These are phyloP conservation scores for Pinus taeda DNA, from an alignment of 75 land plant species.

Conservation along the genomic window DNA sequence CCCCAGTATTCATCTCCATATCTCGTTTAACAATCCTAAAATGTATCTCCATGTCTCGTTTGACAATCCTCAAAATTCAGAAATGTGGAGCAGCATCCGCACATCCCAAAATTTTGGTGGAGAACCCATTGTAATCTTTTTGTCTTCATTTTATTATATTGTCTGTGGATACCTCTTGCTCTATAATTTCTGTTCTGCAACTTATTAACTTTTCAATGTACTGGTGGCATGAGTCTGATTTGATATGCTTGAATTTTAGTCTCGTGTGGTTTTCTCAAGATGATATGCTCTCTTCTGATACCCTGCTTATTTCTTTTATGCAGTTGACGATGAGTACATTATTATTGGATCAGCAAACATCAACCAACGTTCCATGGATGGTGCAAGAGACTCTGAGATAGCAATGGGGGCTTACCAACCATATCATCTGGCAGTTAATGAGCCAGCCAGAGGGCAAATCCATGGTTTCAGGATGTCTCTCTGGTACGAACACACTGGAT, in stretches of 20 bases:
- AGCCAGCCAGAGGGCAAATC: conserved; percentile 69
- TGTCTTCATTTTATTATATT: no score
- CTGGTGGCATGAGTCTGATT: background rate
- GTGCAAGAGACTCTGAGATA: conserved; percentile 86
- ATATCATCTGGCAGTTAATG: conserved; percentile 38
- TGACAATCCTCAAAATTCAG: no score
- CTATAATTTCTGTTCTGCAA: no score
- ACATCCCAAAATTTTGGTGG: no score
- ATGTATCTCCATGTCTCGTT: no score
- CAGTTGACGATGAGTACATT: conserved; percentile 98
- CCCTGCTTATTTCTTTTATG: conserved; percentile 2
- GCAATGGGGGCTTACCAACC: conserved; percentile 98
- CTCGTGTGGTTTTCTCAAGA: background rate
- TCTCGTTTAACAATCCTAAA: no score
- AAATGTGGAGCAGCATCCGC: no score
- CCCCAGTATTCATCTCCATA: no score
- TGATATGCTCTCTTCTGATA: background rate
- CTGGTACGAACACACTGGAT: conserved; percentile 92
- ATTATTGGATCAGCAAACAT: conserved; percentile 94
- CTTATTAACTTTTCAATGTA: background rate
- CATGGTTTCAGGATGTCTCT: conserved; percentile 90
- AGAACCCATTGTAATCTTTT: no score
- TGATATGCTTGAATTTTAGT: background rate
- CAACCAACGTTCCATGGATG: conserved; percentile 97
- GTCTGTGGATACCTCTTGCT: no score